A percentile compares a stretch with the other conserved stretches of the same genome.
These are phyloP conservation scores for Cryphonectria carpinicola DNA, from an alignment of 2,329 filamentous ascomycete species.

Conservation along the genomic window DNA sequence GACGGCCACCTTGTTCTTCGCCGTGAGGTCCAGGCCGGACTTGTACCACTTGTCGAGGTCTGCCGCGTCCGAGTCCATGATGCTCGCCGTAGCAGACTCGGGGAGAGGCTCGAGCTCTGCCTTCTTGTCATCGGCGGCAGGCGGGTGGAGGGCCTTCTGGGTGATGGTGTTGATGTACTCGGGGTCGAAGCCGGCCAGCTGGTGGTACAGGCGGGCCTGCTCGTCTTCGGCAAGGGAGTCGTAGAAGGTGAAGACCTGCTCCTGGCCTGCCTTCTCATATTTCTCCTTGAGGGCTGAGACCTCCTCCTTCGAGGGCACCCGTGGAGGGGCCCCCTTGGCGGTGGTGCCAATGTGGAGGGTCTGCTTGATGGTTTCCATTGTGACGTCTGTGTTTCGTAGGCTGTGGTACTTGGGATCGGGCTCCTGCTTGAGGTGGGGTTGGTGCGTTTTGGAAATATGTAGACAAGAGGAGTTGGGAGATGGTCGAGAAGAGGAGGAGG, in stretches of 20 bases:
- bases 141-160: conserved; percentile 78
- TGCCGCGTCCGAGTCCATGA: conserved; percentile 81
- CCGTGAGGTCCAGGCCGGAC: conserved; percentile 77
- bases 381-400: conserved; percentile 27
- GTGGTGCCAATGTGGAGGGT: conserved; percentile 43
- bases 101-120: conserved; percentile 82
- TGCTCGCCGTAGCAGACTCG: conserved; percentile 81
- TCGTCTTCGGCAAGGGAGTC: conserved; percentile 75
- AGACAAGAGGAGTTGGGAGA: background rate
- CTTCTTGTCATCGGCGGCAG: conserved; percentile 58
- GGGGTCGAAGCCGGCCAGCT: conserved; percentile 82
- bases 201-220: conserved; percentile 78
- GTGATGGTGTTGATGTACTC: conserved; percentile 86
- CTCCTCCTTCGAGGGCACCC: conserved; percentile 66
- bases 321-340: conserved; percentile 39
- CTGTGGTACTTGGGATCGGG: background rate
- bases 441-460: background rate
- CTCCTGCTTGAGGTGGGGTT: background rate
- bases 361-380: conserved; percentile 51
- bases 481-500: background rate
- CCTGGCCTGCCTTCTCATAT: conserved; percentile 76
- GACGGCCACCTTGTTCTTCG: conserved; percentile 77
- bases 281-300: conserved; percentile 70
- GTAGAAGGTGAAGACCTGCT: conserved; percentile 86
- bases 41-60: conserved; percentile 86